A percentile compares a stretch with the other conserved stretches of the same genome.
Evolutionary conservation across 2,329 filamentous ascomycete species (phyloP).

Genomic region (Fonsecaea multimorphosa): DNA sequence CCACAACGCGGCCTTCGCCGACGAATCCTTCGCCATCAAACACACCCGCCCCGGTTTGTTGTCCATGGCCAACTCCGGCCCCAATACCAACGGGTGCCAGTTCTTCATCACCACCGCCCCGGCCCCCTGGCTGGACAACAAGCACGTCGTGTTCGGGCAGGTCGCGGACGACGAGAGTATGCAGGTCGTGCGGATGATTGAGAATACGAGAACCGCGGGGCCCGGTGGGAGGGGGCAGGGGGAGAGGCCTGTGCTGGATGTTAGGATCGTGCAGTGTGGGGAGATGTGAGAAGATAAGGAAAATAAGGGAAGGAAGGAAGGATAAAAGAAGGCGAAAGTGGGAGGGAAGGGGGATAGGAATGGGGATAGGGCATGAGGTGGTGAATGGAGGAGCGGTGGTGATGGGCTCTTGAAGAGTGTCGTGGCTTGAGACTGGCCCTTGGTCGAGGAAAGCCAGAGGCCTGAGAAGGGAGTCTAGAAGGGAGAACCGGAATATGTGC

Average conservation of each 20-base stretch:
- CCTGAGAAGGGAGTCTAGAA: background rate
- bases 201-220: constrained; percentile 82
- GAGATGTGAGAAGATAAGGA: no score
- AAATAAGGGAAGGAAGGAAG: no score
- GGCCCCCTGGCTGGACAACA: constrained; percentile 86
- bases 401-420: background rate
- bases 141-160: constrained; percentile 94
- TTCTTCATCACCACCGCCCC: constrained; percentile 95
- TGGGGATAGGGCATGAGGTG: no score
- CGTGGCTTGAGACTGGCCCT: background rate
- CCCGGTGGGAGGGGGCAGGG: constrained; percentile 34
- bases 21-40: constrained; percentile 85
- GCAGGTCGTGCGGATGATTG: constrained; percentile 90
- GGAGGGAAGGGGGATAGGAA: background rate
- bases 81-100: constrained; percentile 91
- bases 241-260: constrained; percentile 83
- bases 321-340: background rate
- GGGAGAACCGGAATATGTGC: background rate
- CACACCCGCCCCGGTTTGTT: constrained; percentile 82
- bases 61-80: constrained; percentile 95
- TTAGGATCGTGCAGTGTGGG: constrained; percentile 84
- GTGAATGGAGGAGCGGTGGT: background rate
- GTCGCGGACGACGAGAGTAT: constrained; percentile 76
- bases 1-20: constrained; percentile 79
- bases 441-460: background rate